These are phyloP conservation scores for Tuctoria greenei DNA, from an alignment of 176 grass and related monocot genomes.

Conservation along the genomic window DNA sequence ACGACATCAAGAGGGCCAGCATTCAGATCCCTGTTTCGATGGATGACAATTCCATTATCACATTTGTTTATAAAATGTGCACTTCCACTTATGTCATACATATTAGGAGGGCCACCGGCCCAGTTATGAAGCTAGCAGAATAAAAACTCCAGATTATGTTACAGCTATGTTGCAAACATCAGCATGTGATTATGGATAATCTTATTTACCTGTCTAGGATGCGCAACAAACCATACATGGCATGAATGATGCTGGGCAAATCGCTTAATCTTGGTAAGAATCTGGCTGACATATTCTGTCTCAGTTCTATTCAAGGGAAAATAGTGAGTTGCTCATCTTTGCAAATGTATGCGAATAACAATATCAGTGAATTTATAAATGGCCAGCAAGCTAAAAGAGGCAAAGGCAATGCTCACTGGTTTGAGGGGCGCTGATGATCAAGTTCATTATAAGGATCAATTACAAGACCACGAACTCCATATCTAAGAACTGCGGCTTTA, in stretches of 20 bases:
- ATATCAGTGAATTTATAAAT: slow-evolving; percentile 14
- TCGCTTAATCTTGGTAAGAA: slow-evolving; percentile 86
- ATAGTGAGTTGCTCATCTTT: slow-evolving; percentile 23
- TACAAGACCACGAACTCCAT: slow-evolving; percentile 86
- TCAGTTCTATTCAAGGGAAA: slow-evolving; percentile 64
- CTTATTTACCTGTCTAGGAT: slow-evolving; percentile 88
- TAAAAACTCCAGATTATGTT: slow-evolving; percentile 30
- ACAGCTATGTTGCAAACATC: slow-evolving; percentile 3
- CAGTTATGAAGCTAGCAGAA: slow-evolving; percentile 81
- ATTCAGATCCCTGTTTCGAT: slow-evolving; percentile 71
- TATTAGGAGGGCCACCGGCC: slow-evolving; percentile 69
- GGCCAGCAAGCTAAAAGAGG: background rate
- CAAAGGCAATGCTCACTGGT: slow-evolving; percentile 54
- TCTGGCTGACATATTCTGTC: slow-evolving; percentile 96
- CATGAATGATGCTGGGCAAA: slow-evolving; percentile 96
- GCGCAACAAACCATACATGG: slow-evolving; percentile 99
- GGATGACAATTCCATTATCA: slow-evolving; percentile 95
- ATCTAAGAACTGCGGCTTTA: slow-evolving; percentile 82
- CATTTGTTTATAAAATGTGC: slow-evolving; percentile 99
- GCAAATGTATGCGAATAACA: background rate
- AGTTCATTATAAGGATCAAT: slow-evolving; percentile 99
- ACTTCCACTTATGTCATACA: slow-evolving; percentile 98
- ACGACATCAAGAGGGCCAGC: slow-evolving; percentile 69
- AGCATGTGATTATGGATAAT: background rate
- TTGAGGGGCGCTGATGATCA: slow-evolving; percentile 79